Percentiles rank a stretch among this genome's conserved stretches.
Conservation (phyloP, 2,329 filamentous ascomycete genomes). For the Drechslera avenae region DNA sequence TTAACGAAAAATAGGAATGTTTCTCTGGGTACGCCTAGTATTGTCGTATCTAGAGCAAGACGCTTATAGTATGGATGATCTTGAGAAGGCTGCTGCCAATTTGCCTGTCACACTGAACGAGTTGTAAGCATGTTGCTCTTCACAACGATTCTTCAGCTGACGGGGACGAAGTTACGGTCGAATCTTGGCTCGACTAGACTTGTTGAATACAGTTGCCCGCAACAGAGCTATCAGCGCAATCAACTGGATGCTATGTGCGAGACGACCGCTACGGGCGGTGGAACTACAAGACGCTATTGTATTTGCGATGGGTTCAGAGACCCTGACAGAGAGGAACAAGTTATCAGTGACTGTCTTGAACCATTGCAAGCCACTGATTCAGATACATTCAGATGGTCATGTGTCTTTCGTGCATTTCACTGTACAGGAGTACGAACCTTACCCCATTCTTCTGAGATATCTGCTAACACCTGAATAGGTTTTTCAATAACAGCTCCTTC, state of each 20-base stretch:
- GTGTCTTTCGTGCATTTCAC: background rate
- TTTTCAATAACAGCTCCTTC: no score
- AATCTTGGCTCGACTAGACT: no score
- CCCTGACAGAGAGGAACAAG: background rate
- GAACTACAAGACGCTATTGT: background rate
- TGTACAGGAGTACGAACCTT: background rate
- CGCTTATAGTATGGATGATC: no score
- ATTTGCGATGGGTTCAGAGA: background rate
- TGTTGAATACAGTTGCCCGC: no score
- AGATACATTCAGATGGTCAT: background rate
- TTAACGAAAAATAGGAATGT: constrained; percentile 2
- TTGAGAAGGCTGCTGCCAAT: no score
- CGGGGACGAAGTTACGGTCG: no score
- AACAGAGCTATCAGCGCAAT: background rate
- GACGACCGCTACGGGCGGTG: background rate
- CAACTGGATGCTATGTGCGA: constrained; percentile 2
- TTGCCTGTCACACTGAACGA: no score
- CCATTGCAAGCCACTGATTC: background rate
- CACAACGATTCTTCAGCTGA: no score
- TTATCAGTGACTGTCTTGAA: background rate
- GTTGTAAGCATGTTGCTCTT: no score
- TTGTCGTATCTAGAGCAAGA: background rate
- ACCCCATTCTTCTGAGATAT: no score
- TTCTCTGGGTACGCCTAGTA: constrained; percentile 10
- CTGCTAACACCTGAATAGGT: no score